Base-by-base conservation (phyloP, 2,329 filamentous ascomycete genomes). In the Dactylellina sp. region DNA sequence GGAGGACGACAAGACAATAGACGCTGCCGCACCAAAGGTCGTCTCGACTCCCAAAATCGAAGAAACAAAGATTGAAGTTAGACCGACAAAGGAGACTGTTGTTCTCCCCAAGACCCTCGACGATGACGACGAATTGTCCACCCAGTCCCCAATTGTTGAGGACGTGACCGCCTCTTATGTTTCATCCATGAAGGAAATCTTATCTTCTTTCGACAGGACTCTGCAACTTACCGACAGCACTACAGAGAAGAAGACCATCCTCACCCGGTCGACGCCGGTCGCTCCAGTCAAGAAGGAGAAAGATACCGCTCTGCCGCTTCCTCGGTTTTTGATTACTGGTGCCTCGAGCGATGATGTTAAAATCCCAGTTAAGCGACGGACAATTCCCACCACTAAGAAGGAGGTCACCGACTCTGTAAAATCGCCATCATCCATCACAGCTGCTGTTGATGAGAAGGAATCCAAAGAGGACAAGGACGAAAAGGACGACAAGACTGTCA, bases 1-100 rank as follows among this genome's bases (percentile, higher is more conserved):
- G 20, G 70, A 74, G 12, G 70, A 74, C 55, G 70, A 74, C 56
- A 74, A 74, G 61, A 74, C 70, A 44, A 74, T 74, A 66, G 61
- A 74, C 47, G 61, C 70, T 6, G 70, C 70, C 32, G 70, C 70
- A 7, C 70, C 70, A 25, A 74, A 50, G 59, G 40, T 74, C 16
- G 28, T 66, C 42, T 55, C 61, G 22, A 55, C 28, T 25, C 28
- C 65, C 24, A 66, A 66, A 24, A 28, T 32, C 35, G 61, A 66
- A 16, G 47, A 42, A 20, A 49, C 18, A 2, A 66, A 61, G 47
- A 37, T 50, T 1, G 52, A 57, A 52, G 53, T 39, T 12, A 71
- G 55, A 11, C n/a, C 59, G 40, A 39, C 60, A 55, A 50, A 60
- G 18, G 53, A 52, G 18, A 14, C 28, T 2, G n/a, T 55, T 25